Conservation (phyloP, 1,139 yeast species). For the Yamadazyma sp. region DNA sequence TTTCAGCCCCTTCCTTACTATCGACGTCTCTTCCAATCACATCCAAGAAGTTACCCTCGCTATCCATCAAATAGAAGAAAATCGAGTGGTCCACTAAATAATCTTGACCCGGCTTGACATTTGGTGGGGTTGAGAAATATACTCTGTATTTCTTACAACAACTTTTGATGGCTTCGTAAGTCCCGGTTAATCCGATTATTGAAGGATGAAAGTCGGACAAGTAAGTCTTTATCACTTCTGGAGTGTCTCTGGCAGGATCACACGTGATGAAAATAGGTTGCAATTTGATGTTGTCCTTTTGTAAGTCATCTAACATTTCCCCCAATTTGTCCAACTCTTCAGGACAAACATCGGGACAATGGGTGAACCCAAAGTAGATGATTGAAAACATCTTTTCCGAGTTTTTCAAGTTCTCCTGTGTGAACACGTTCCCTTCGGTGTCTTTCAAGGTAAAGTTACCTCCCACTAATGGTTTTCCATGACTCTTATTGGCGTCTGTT, state of each 20-base stretch:
- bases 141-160: constrained; percentile 88
- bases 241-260: constrained; percentile 92
- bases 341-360: constrained; percentile 98
- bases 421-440: constrained; percentile 67
- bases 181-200: constrained; percentile 88
- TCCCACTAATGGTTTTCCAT: constrained; percentile 91
- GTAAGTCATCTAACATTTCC: constrained; percentile 66
- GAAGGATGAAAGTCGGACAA: constrained; percentile 84
- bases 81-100: constrained; percentile 96
- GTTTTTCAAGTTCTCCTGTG: constrained; percentile 64
- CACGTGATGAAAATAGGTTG: constrained; percentile 93
- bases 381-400: constrained; percentile 61
- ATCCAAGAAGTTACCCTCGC: constrained; percentile 92
- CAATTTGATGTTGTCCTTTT: constrained; percentile 57
- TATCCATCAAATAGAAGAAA: constrained; percentile 93
- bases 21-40: constrained; percentile 91
- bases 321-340: constrained; percentile 94
- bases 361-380: constrained; percentile 90
- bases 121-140: constrained; percentile 92
- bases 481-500: constrained; percentile 81
- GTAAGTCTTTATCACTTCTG: constrained; percentile 77
- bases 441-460: constrained; percentile 81
- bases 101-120: constrained; percentile 92
- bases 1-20: constrained; percentile 74
- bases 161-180: constrained; percentile 78